Base-by-base conservation (phyloP, 176 grass and related monocot species). In the Aegilops tauschii region DNA sequence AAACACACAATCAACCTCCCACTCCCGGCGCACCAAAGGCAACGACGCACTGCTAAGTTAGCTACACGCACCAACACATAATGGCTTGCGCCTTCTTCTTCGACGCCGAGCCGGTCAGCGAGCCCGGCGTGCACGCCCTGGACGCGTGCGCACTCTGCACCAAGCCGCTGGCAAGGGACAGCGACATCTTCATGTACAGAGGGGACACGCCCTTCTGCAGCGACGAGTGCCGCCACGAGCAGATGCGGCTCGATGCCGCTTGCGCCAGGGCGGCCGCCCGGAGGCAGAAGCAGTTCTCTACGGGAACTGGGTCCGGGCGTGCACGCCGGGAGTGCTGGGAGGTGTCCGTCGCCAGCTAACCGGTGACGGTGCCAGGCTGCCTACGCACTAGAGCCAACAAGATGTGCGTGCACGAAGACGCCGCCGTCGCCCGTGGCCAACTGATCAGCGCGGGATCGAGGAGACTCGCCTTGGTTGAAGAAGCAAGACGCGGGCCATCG, bases 201-300 rank as follows among this genome's bases (percentile, higher is more conserved):
- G 94, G 94, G 1, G 94, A 93, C 74, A 92, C 90, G 0, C 94
- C 92, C 21, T 94, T 92, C 90, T 97, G 94, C 84, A 97, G 88
- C 83, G 86, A 94, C 65, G 87, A 94, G 16, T 97, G 94, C 72
- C 85, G 92, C 3, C 6, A 85, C 68, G 84, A 94, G 56, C 90
- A 92, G 89, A 94, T 94, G 77, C 89, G 75, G 25, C 72, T 85
- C 58, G 90, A 94, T 73, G 84, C 44, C 58, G 21, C 49, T 21
- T 78, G 18, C 11, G 76, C 81, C 6, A 34, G 34, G 4, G 0
- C 3, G 4, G 34, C 34, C 31, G n/a, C 40, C 16, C 56, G 30
- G 20, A 37, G 74, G 42, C 79, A 75, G 65, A 71, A 30, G 42
- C 73, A 12, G 61, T 49, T 49, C 45, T 29, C 72, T 0, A 17